Evolutionary conservation across 2,329 filamentous ascomycete genomes (phyloP), one percentile per base, ranked within the genome.

Genomic region (Monosporascus sp.): DNA sequence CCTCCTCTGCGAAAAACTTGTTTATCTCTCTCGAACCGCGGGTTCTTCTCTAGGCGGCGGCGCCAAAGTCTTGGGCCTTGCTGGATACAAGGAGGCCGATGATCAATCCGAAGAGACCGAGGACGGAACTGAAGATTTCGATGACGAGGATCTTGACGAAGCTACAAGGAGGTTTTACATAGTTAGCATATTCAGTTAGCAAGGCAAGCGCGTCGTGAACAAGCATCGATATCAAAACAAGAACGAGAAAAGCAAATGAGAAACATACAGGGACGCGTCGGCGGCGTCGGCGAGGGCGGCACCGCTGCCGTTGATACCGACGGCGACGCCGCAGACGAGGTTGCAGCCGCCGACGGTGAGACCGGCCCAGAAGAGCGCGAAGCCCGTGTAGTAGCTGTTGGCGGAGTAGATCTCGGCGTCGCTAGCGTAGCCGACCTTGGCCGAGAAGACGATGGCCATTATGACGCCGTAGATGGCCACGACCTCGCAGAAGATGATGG

Each of bases 401-500:
- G 82, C 84, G 14, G 87, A 87, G 74, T 87, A 88, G 31, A 91
- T 72, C 18, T 80, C 79, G 39, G 86, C 82, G 52, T 80, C 80
- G 44, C 77, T 68, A 31, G 94, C 81, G 52, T 80, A 71, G 63
- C 82, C 81, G 63, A 99, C 76, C 74, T 97, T 96, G 57, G 92
- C 82, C 45, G 92, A 95, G 78, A 97, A 97, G 66, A 99, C 89
- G 70, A 99, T 99, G 65, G 92, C 88, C 91, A 99, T 99, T 76
- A 99, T 99, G 74, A 99, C 93, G 65, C 95, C 95, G 81, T 99
- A 99, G 73, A 99, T 99, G 73, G 94, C 94, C 67, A 99, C 94
- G 68, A 99, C 94, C 77, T 99, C 94, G 79, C 94, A 99, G 77
- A 99, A 99, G 76, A 99, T 97, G 74, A 99, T 99, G 66, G 93